These are phyloP conservation scores for Ceratonia siliqua DNA, from an alignment of 306 rosid species.

Conservation along the genomic window DNA sequence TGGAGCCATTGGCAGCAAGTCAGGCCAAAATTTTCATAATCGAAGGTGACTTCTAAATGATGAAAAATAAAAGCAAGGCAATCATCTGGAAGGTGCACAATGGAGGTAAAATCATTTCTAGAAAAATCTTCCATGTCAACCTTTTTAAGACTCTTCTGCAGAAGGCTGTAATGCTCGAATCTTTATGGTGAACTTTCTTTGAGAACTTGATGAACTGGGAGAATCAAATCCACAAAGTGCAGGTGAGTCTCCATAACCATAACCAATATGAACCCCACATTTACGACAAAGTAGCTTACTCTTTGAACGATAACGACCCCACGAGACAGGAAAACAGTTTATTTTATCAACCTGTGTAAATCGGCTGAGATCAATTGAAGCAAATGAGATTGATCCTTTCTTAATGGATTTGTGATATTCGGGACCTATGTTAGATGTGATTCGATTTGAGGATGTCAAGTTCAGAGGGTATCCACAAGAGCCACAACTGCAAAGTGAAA, in stretches of 20 bases:
- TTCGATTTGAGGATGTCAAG: constrained; percentile 53
- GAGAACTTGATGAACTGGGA: constrained; percentile 46
- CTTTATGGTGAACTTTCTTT: constrained; percentile 44
- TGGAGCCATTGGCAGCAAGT: constrained; percentile 56
- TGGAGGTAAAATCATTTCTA: constrained; percentile 37
- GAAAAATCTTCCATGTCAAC: constrained; percentile 45
- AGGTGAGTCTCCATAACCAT: constrained; percentile 56
- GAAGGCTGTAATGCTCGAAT: too few species aligned
- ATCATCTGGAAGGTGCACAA: constrained; percentile 56
- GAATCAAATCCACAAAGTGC: constrained; percentile 54
- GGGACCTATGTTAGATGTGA: constrained; percentile 53
- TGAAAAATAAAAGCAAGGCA: constrained; percentile 53
- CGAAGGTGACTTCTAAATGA: constrained; percentile 40
- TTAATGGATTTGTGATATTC: constrained; percentile 50
- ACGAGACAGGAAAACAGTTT: constrained; percentile 49
- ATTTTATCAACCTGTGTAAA: constrained; percentile 64
- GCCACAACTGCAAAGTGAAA: constrained; percentile 51
- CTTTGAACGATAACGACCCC: constrained; percentile 51
- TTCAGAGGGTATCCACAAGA: constrained; percentile 68
- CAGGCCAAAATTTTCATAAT: constrained; percentile 61
- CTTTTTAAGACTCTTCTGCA: too few species aligned
- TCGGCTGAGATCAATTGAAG: constrained; percentile 57
- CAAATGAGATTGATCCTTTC: constrained; percentile 51
- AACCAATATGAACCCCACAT: constrained; percentile 65
- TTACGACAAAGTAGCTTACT: constrained; percentile 57